Percentiles rank a stretch among this genome's conserved stretches.
Evolutionary conservation across 768 basidiomycete genomes (phyloP).

Genomic region (Stropharia rugosoannulata): DNA sequence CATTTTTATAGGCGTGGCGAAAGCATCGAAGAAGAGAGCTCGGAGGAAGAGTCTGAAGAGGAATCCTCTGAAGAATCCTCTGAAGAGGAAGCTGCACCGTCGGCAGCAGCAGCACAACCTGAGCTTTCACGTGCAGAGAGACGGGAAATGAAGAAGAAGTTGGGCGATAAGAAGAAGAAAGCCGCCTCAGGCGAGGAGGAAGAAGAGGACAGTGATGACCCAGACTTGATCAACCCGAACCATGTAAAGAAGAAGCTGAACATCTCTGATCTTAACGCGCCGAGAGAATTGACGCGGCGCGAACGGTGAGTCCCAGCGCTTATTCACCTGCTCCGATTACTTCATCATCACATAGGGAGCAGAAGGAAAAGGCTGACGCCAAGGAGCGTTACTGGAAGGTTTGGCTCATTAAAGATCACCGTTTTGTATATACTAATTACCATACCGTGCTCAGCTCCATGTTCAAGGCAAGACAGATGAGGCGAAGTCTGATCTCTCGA

Average conservation of each 20-base stretch:
- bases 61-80: slow-evolving; percentile 41
- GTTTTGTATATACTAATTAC: not conserved
- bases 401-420: slow-evolving; percentile 12
- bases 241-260: slow-evolving; percentile 72
- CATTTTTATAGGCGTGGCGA: slow-evolving; percentile 15
- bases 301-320: slow-evolving; percentile 47
- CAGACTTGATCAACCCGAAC: slow-evolving; percentile 78
- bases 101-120: slow-evolving; percentile 40
- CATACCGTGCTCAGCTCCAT: slow-evolving; percentile 50
- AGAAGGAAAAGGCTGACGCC: slow-evolving; percentile 89
- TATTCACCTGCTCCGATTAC: not conserved
- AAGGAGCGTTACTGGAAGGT: slow-evolving; percentile 90
- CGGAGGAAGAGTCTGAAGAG: slow-evolving; percentile 46
- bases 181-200: slow-evolving; percentile 24
- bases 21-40: slow-evolving; percentile 39
- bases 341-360: slow-evolving; percentile 55
- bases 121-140: slow-evolving; percentile 74
- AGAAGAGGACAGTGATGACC: slow-evolving; percentile 57
- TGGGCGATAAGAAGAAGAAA: slow-evolving; percentile 40
- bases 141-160: slow-evolving; percentile 83
- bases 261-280: slow-evolving; percentile 69
- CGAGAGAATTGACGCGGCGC: slow-evolving; percentile 59
- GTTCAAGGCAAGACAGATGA: slow-evolving; percentile 84
- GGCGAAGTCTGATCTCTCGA: slow-evolving; percentile 84
- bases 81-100: slow-evolving; percentile 43